Base-by-base conservation (phyloP, 164 flowering plant genomes). In the Vitis rupestris region DNA sequence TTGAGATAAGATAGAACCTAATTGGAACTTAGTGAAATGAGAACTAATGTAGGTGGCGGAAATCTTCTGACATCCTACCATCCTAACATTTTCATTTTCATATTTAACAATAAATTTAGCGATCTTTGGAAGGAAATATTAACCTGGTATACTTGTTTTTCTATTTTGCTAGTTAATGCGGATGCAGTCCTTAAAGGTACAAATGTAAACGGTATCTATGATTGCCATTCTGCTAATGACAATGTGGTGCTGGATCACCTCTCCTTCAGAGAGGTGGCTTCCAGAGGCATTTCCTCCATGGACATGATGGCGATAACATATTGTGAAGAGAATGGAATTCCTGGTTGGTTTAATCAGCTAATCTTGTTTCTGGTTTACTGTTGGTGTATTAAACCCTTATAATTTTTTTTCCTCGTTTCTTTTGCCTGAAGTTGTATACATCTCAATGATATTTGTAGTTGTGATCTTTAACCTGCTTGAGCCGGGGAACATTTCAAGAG, bases 401-500 rank as follows among this genome's bases (percentile, higher is more conserved):
- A 7, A 37, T 4, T 0, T 37, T 37, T 23, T 37, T 49, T 65
- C 30, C 4, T 12, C 29, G 9, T 61, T 50, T 27, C 8, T 30
- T 16, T 30, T 10, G 2, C 10, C 15, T 9, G 4, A 3, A 37
- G 59, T 50, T 50, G 14, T 54, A 9, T 9, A 49, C 65, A 17
- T 57, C 17, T 37, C 4, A 37, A 37, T 37, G 7, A 3, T 19
- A 50, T 71, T 8, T 77, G 79, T 84, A 92, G 97, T 94, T 74
- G 90, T 88, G 63, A 76, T 90, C 47, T 94, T 92, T 74, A 90
- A 92, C 82, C 87, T 94, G 57, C 85, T 83, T 51, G 93, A 89
- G 72, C 91, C 94, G 31, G 97, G 98, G 27, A 92, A 90, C 80
- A 89, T 90, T 58, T 92, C 93, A 55, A 89, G 87, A 80, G 98